phyloP scores from a whole-genome alignment of 2,329 filamentous ascomycete species.

The Leptoxyphium fumago region DNA sequence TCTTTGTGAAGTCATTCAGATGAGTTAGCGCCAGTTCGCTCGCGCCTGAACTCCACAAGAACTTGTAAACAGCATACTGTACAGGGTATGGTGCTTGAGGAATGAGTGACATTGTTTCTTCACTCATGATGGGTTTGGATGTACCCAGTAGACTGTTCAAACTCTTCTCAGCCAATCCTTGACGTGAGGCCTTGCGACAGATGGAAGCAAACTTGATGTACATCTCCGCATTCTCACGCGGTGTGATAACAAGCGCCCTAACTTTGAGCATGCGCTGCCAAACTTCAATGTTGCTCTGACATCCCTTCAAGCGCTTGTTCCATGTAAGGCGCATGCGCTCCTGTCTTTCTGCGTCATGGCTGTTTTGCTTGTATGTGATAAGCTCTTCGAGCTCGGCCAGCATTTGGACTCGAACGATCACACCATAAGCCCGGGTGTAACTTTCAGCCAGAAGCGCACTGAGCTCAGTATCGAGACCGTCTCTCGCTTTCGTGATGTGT shows the following conservation, averaged over 20 bases:
- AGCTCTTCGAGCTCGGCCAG: slow-evolving; percentile 96
- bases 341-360: slow-evolving; percentile 66
- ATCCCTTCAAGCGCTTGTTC: slow-evolving; percentile 88
- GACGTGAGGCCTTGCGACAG: slow-evolving; percentile 88
- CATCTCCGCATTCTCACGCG: slow-evolving; percentile 93
- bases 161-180: slow-evolving; percentile 89
- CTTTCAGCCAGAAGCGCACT: slow-evolving; percentile 95
- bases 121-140: slow-evolving; percentile 35
- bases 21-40: slow-evolving; percentile 48
- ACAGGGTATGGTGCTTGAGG: slow-evolving; percentile 56
- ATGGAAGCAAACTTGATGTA: slow-evolving; percentile 99
- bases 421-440: slow-evolving; percentile 91
- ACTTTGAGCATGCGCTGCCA: slow-evolving; percentile 98
- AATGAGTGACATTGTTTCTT: slow-evolving; percentile 38
- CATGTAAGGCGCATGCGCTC: slow-evolving; percentile 84
- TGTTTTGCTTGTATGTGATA: slow-evolving; percentile 89
- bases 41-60: slow-evolving; percentile 73
- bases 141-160: slow-evolving; percentile 71
- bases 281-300: slow-evolving; percentile 92
- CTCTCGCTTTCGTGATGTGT: slow-evolving; percentile 81
- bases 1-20: slow-evolving; percentile 46
- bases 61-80: slow-evolving; percentile 93
- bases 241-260: slow-evolving; percentile 77
- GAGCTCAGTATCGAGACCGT: slow-evolving; percentile 87
- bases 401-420: slow-evolving; percentile 98